These are phyloP conservation scores for Prinsepia uniflora DNA, from an alignment of 306 rosid species.

Conservation along the genomic window DNA sequence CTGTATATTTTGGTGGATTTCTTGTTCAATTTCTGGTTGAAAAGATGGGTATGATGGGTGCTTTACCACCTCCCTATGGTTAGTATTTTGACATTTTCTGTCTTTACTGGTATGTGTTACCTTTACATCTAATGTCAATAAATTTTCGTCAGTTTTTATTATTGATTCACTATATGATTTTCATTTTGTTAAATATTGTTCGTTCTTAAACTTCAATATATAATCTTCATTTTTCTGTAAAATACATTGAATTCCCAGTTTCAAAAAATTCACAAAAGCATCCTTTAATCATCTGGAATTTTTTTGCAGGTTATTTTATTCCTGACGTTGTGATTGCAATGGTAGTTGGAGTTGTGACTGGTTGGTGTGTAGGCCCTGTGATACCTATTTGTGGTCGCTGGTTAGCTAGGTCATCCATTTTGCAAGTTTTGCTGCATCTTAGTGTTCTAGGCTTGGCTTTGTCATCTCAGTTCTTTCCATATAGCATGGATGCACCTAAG, in stretches of 20 bases:
- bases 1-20: slow-evolving; percentile 89
- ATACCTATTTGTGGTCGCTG: slow-evolving; percentile 76
- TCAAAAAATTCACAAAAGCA: not conserved
- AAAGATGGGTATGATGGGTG: slow-evolving; percentile 99
- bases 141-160: not conserved
- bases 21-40: slow-evolving; percentile 79
- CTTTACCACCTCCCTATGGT: slow-evolving; percentile 91
- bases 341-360: slow-evolving; percentile 64
- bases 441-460: slow-evolving; percentile 67
- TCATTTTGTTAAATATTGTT: not conserved
- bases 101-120: not conserved
- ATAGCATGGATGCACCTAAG: slow-evolving; percentile 78
- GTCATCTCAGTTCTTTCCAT: slow-evolving; percentile 92
- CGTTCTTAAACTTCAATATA: not conserved
- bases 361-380: slow-evolving; percentile 80
- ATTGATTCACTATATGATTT: not conserved
- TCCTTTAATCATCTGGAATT: slow-evolving; percentile 19
- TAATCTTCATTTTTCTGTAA: not conserved
- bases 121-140: not conserved
- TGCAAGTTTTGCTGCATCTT: slow-evolving; percentile 72
- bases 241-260: not conserved
- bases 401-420: slow-evolving; percentile 76
- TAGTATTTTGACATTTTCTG: slow-evolving; percentile 28
- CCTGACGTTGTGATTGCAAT: slow-evolving; percentile 77
- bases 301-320: slow-evolving; percentile 64